Evolutionary conservation across 352 stramenopile species (phyloP).

Genomic region (Pythium aquatile): DNA sequence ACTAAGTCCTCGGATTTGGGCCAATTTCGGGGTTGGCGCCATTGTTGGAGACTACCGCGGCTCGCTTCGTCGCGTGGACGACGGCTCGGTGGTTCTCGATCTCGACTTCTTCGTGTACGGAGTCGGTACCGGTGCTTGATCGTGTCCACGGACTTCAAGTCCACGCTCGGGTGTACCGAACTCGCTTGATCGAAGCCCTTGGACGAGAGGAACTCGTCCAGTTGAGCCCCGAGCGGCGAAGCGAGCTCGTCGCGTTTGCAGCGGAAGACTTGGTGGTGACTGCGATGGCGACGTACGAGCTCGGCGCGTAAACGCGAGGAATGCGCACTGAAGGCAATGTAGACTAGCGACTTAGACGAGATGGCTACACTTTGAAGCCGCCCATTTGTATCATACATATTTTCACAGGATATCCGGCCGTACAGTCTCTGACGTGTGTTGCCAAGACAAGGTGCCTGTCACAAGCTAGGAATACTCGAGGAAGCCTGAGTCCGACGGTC

Average conservation of each 20-base stretch:
- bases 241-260: conserved; percentile 18
- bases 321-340: neutral
- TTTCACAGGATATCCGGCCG: neutral
- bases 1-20: conserved; percentile 17
- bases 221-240: conserved; percentile 16
- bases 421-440: no score
- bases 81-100: conserved; percentile 25
- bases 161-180: conserved; percentile 24
- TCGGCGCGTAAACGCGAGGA: neutral
- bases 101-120: conserved; percentile 27
- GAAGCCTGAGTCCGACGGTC: neutral
- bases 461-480: neutral
- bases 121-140: conserved; percentile 7
- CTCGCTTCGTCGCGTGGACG: conserved; percentile 18
- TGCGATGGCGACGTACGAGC: conserved; percentile 19
- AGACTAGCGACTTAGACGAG: neutral
- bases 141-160: conserved; percentile 8
- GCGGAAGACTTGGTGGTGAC: conserved; percentile 24
- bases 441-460: neutral
- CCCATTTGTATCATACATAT: neutral
- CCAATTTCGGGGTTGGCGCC: conserved; percentile 3
- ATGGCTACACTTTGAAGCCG: neutral
- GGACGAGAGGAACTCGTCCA: conserved; percentile 11
- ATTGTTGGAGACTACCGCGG: conserved; percentile 28
- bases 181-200: conserved; percentile 7